Percentiles rank a stretch among this genome's conserved stretches.
These are phyloP conservation scores for Calycina herbarum DNA, from an alignment of 2,329 filamentous ascomycete species.

Conservation along the genomic window DNA sequence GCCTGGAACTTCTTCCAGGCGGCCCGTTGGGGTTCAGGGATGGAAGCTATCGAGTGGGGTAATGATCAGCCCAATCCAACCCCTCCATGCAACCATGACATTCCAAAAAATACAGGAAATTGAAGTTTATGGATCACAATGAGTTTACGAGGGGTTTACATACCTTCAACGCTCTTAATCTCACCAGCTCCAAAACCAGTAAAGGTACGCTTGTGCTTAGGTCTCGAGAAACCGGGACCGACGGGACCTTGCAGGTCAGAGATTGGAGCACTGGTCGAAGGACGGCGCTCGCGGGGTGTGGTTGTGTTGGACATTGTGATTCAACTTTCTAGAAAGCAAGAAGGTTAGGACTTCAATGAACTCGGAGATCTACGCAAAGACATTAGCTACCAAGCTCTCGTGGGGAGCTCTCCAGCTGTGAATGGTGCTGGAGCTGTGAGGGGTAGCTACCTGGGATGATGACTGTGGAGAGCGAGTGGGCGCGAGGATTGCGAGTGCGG, in stretches of 20 bases:
- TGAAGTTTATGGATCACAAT: background rate
- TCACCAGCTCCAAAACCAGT: slow-evolving; percentile 89
- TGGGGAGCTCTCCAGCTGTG: background rate
- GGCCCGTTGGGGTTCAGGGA: slow-evolving; percentile 84
- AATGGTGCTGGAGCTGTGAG: background rate
- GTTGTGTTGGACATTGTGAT: slow-evolving; percentile 27
- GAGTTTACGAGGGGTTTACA: slow-evolving; percentile 30
- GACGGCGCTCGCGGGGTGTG: slow-evolving; percentile 68
- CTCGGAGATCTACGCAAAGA: background rate
- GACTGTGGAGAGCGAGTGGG: background rate
- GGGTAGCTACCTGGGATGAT: background rate
- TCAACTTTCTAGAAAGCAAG: background rate
- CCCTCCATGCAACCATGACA: background rate
- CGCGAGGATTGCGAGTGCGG: background rate
- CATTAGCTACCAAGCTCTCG: background rate
- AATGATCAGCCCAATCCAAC: slow-evolving; percentile 10
- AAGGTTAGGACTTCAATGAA: background rate
- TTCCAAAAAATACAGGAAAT: background rate
- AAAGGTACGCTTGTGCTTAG: slow-evolving; percentile 96
- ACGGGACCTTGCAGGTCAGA: slow-evolving; percentile 84
- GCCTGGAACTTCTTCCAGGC: slow-evolving; percentile 69
- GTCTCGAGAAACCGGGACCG: slow-evolving; percentile 80
- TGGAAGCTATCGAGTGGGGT: slow-evolving; percentile 55
- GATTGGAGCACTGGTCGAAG: slow-evolving; percentile 79
- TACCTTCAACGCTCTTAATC: slow-evolving; percentile 91